Conservation (phyloP, 1,284 basidiomycete species). For the Mycena sp. region DNA sequence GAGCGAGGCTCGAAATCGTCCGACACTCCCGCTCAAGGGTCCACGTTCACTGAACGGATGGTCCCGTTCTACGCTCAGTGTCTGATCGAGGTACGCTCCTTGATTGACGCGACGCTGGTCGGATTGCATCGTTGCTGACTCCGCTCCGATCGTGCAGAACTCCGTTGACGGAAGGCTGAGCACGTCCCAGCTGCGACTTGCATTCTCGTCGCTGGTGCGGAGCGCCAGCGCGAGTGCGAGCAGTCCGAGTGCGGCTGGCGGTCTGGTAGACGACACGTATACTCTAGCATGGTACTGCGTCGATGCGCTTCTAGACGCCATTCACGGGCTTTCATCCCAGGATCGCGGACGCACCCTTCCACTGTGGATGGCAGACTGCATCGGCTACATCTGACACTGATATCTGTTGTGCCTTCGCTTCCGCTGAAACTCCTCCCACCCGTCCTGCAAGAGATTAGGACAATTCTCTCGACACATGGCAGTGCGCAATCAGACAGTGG, state of each 20-base stretch:
- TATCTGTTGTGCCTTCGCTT: constrained; percentile 68
- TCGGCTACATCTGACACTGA: constrained; percentile 63
- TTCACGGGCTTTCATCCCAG: constrained; percentile 39
- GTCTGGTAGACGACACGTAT: constrained; percentile 30
- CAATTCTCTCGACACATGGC: constrained; percentile 40
- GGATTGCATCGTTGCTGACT: not conserved
- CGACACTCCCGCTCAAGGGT: constrained; percentile 6
- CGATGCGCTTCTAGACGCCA: constrained; percentile 57
- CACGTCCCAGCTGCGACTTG: constrained; percentile 68
- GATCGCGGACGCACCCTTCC: constrained; percentile 18
- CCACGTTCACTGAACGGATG: constrained; percentile 54
- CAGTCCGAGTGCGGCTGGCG: constrained; percentile 33
- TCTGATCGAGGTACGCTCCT: constrained; percentile 66
- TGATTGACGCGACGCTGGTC: not conserved
- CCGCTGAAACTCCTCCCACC: constrained; percentile 61
- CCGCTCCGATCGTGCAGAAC: constrained; percentile 56
- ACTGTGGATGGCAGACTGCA: constrained; percentile 50
- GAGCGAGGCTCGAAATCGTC: constrained; percentile 21
- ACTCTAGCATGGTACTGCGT: constrained; percentile 72
- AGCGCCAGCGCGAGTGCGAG: constrained; percentile 54
- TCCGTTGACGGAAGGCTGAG: constrained; percentile 66
- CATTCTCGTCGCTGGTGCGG: constrained; percentile 70
- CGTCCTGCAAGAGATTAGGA: constrained; percentile 58
- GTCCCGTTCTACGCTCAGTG: constrained; percentile 74
- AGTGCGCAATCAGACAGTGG: constrained; percentile 26